Percentiles rank a stretch among this genome's conserved stretches.
Conservation (phyloP, 768 basidiomycete genomes). For the Crassisporium funariophilum region DNA sequence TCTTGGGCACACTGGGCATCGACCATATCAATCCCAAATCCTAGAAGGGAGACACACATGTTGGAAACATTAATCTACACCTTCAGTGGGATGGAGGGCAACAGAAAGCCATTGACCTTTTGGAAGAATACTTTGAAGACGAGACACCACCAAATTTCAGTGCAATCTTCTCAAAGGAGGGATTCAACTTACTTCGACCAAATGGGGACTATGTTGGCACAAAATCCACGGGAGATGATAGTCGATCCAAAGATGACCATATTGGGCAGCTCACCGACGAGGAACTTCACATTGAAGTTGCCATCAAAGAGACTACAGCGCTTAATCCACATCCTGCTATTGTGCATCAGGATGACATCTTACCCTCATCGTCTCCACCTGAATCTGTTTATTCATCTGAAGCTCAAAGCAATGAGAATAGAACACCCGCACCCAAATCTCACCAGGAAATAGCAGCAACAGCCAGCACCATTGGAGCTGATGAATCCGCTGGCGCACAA, state of each 20-base stretch:
- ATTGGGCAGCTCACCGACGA: background rate
- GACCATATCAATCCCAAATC: constrained; percentile 15
- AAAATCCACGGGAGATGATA: background rate
- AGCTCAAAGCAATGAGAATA: background rate
- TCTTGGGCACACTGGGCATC: constrained; percentile 14
- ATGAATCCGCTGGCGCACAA: background rate
- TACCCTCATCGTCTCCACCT: background rate
- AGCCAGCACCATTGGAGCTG: background rate
- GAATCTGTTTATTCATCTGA: background rate
- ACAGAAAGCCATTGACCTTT: background rate
- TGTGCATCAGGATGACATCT: background rate
- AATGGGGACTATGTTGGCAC: constrained; percentile 7
- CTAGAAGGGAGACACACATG: constrained; percentile 2
- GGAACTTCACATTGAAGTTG: background rate
- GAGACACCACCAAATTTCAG: background rate
- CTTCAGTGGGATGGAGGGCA: background rate
- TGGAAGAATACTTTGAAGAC: background rate
- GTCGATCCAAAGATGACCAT: background rate
- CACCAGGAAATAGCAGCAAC: background rate
- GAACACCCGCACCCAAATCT: background rate
- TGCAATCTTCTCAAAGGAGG: constrained; percentile 1
- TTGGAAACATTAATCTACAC: constrained; percentile 1
- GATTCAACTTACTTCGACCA: constrained; percentile 2
- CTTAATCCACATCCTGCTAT: background rate
- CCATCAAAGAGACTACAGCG: background rate